Base-by-base conservation (phyloP, 257 asterid species). In the Nyctanthes arbortristis region DNA sequence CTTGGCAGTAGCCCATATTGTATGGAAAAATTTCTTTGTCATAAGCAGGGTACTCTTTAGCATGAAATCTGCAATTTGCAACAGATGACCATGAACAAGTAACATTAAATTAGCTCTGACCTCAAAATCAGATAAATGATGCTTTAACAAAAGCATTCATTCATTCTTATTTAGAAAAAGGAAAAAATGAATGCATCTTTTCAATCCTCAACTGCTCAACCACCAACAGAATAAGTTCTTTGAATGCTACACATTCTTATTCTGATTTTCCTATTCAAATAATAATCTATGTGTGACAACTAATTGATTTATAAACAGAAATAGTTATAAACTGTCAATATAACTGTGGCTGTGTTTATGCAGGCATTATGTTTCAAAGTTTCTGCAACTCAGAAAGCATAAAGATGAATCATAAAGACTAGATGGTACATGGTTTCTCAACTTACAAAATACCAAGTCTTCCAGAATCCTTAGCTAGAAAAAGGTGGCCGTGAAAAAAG, bases 371-470 rank as follows among this genome's bases (percentile, higher is more conserved):
- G 57, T 45, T 52, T 40, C 59, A 3, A 18, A 56, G 14, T 47
- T 54, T 18, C 14, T 2, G 7, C 27, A 7, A 3, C 57, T 49
- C 57, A 6, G 29, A 69, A 55, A 70, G 8, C 7, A 66, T 25
- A 40, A 27, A 43, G 49, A 74, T 36, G 70, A 65, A 62, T 18
- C 28, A 60, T 9, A 16, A 58, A 37, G 65, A 58, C 30, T 10
- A 61, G 56, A 69, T 73, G 61, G 10, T 39, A 68, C 14, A 37
- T 63, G 47, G 22, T 43, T 70, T 18, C 61, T 68, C 69, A 66
- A 88, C 98, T 93, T 86, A 93, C 98, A 93, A 80, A 78, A 93
- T 90, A 63, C 98, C 98, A 80, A 93, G 89, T 79, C 98, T 87
- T 79, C 92, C 85, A 67, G 97, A 81, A 58, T 83, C 93, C 78